A percentile compares a stretch with the other conserved stretches of the same genome.
These are phyloP conservation scores for Trichophyton verrucosum DNA, from an alignment of 2,329 filamentous ascomycete species.

Conservation along the genomic window DNA sequence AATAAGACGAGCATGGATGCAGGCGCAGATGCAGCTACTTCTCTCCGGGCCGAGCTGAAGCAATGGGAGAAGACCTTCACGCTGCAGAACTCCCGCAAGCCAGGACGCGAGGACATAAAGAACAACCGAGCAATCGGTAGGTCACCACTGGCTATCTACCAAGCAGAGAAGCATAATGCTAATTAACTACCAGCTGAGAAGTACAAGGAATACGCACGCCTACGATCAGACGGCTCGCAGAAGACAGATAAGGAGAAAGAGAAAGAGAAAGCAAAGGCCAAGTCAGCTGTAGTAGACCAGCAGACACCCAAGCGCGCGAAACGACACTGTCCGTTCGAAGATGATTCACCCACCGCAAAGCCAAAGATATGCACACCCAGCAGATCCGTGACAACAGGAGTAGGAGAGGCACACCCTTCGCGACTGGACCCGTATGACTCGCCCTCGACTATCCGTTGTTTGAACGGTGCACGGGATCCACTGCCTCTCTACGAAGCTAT, in stretches of 20 bases:
- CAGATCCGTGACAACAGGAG: slow-evolving; percentile 19
- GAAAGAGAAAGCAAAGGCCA: slow-evolving; percentile 10
- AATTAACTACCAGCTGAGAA: slow-evolving; percentile 27
- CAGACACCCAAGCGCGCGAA: slow-evolving; percentile 9
- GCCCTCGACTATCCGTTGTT: slow-evolving; percentile 26
- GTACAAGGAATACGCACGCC: slow-evolving; percentile 36
- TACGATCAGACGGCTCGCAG: slow-evolving; percentile 22
- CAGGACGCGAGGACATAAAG: slow-evolving; percentile 38
- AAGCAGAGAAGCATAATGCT: neutral
- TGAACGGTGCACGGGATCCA: slow-evolving; percentile 25
- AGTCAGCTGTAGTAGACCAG: neutral
- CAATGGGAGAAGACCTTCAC: slow-evolving; percentile 37
- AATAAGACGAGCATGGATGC: neutral
- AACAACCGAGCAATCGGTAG: slow-evolving; percentile 33
- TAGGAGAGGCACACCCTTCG: slow-evolving; percentile 22
- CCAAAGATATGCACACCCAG: slow-evolving; percentile 14
- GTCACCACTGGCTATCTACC: neutral
- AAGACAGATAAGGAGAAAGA: neutral
- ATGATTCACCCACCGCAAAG: slow-evolving; percentile 9
- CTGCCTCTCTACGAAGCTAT: slow-evolving; percentile 30
- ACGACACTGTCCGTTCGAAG: slow-evolving; percentile 3
- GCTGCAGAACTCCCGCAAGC: slow-evolving; percentile 33
- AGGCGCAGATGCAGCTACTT: slow-evolving; percentile 16
- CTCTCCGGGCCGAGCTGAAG: slow-evolving; percentile 34
- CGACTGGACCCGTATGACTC: slow-evolving; percentile 35